These are phyloP conservation scores for Stephanodiscus triporus DNA, from an alignment of 108 stramenopile genomes.

Conservation along the genomic window DNA sequence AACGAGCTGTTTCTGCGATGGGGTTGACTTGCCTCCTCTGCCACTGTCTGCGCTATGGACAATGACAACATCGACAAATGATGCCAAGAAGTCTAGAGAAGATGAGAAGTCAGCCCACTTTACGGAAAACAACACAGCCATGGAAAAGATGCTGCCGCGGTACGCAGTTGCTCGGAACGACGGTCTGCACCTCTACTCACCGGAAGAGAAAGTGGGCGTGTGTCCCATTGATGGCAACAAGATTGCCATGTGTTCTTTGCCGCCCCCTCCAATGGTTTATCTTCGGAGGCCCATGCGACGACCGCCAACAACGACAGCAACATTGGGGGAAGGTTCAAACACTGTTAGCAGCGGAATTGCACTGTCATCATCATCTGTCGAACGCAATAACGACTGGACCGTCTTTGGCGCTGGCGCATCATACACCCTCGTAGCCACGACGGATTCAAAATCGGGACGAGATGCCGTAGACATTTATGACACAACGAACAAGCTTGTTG, in stretches of 20 bases:
- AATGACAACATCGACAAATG: background rate
- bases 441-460: conserved; percentile 78
- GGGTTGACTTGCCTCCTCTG: conserved; percentile 33
- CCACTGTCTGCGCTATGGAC: conserved; percentile 1
- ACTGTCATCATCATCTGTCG: too few relatives aligned
- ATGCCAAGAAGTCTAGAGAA: conserved; percentile 1
- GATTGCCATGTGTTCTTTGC: conserved; percentile 64
- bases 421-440: conserved; percentile 78
- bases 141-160: conserved; percentile 27
- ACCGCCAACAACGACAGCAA: background rate
- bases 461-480: conserved; percentile 90
- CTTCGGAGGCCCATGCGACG: conserved; percentile 25
- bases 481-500: conserved; percentile 82
- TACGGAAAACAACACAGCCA: background rate
- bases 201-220: conserved; percentile 71
- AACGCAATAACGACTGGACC: background rate
- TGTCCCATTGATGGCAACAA: conserved; percentile 85
- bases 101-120: background rate
- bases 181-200: conserved; percentile 79
- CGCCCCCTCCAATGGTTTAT: conserved; percentile 55
- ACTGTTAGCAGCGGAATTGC: background rate
- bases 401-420: conserved; percentile 50
- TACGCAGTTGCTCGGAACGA: conserved; percentile 67
- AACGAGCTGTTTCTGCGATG: conserved; percentile 63
- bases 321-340: background rate